phyloP scores from a whole-genome alignment of 129 eudicot genomes.

The Daucus carota region DH1_v3.0 NC_030385.2:34346001-34346500 shows the following conservation, averaged over 20 bases:
- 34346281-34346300: not conserved
- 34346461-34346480: slow-evolving; percentile 81
- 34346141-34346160: slow-evolving; percentile 45
- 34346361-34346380: not conserved
- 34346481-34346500: slow-evolving; percentile 55
- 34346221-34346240: not conserved
- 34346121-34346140: slow-evolving; percentile 11
- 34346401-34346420: slow-evolving; percentile 18
- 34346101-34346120: slow-evolving; percentile 39
- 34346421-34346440: slow-evolving; percentile 45
- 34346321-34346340: not conserved
- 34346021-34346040: slow-evolving; percentile 26
- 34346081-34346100: not conserved
- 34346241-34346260: not conserved
- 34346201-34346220: not conserved
- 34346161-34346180: slow-evolving; percentile 8
- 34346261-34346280: not conserved
- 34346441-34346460: slow-evolving; percentile 73
- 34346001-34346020: slow-evolving; percentile 79
- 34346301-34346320: not conserved
- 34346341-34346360: not conserved
- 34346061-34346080: not conserved
- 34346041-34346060: slow-evolving; percentile 8
- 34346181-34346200: slow-evolving; percentile 22
- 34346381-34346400: slow-evolving; percentile 28